Conservation (phyloP, 768 basidiomycete species). For the Paxillus involutus region DNA sequence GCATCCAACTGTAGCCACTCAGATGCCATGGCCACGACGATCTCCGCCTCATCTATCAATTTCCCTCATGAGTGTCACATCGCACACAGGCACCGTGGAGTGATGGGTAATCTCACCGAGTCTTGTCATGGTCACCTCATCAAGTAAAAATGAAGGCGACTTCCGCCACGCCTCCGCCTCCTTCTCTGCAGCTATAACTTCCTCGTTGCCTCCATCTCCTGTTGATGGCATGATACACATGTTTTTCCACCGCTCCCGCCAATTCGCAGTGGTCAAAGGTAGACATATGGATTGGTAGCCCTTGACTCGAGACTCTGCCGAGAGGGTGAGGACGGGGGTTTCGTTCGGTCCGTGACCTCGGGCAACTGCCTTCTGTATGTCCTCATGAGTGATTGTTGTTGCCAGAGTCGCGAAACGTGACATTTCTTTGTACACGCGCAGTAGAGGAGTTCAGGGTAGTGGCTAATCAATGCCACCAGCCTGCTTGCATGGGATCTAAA, state of each 20-base stretch:
- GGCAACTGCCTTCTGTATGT: slow-evolving; percentile 36
- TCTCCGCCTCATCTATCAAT: slow-evolving; percentile 68
- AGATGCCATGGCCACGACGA: slow-evolving; percentile 74
- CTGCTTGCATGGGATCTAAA: slow-evolving; percentile 5
- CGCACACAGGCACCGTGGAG: slow-evolving; percentile 10
- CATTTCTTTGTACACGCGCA: slow-evolving; percentile 21
- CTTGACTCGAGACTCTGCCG: slow-evolving; percentile 52
- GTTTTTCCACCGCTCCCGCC: slow-evolving; percentile 84
- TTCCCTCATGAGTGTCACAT: slow-evolving; percentile 15
- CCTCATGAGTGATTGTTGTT: slow-evolving; percentile 31
- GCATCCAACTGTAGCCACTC: slow-evolving; percentile 97
- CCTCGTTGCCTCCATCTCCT: slow-evolving; percentile 34
- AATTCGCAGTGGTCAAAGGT: slow-evolving; percentile 86
- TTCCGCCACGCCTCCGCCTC: slow-evolving; percentile 87
- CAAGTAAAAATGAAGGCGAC: slow-evolving; percentile 71
- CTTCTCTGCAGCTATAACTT: slow-evolving; percentile 48
- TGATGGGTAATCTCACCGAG: slow-evolving; percentile 48
- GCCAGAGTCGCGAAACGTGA: slow-evolving; percentile 30
- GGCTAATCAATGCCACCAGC: slow-evolving; percentile 4
- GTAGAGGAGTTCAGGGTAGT: slow-evolving; percentile 1
- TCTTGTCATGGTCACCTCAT: slow-evolving; percentile 87
- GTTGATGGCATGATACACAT: slow-evolving; percentile 76
- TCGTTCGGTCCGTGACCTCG: slow-evolving; percentile 25
- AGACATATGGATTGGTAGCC: slow-evolving; percentile 78
- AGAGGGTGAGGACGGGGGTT: slow-evolving; percentile 52